phyloP scores from a whole-genome alignment of 176 grass and related monocot species.

The Tillandsia leiboldiana region DNA sequence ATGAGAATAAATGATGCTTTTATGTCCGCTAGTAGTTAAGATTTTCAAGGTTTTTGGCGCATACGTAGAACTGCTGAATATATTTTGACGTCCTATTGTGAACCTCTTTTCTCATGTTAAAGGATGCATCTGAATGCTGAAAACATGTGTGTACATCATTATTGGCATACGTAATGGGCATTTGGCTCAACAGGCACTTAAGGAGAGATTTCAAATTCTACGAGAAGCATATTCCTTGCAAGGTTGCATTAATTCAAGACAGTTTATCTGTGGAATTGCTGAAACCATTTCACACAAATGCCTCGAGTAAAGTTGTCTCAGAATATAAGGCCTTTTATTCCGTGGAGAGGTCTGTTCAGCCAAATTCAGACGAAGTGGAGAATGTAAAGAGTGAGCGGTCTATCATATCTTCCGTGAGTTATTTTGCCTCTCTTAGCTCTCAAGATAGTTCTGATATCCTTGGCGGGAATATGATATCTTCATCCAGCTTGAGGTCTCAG shows the following conservation, averaged over 20 bases:
- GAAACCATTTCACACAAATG: constrained; percentile 28
- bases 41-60: too few relatives aligned
- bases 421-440: constrained; percentile 35
- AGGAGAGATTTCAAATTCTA: constrained; percentile 50
- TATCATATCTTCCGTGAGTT: constrained; percentile 34
- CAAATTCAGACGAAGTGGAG: constrained; percentile 23
- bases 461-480: constrained; percentile 23
- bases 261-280: constrained; percentile 23
- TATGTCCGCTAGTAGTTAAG: too few relatives aligned
- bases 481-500: neutral
- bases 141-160: neutral
- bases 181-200: constrained; percentile 34
- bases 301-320: constrained; percentile 26
- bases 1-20: too few relatives aligned
- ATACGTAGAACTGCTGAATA: neutral
- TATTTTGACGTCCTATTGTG: neutral
- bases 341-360: constrained; percentile 17
- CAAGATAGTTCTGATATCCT: constrained; percentile 22
- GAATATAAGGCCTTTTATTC: constrained; percentile 29
- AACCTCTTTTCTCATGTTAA: neutral
- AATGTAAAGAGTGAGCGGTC: constrained; percentile 14
- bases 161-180: constrained; percentile 4
- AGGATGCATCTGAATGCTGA: neutral
- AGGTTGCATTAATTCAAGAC: constrained; percentile 47
- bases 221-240: constrained; percentile 58